Conservation (phyloP, 2,329 filamentous ascomycete species). For the Basipetospora chlamydospora region DNA sequence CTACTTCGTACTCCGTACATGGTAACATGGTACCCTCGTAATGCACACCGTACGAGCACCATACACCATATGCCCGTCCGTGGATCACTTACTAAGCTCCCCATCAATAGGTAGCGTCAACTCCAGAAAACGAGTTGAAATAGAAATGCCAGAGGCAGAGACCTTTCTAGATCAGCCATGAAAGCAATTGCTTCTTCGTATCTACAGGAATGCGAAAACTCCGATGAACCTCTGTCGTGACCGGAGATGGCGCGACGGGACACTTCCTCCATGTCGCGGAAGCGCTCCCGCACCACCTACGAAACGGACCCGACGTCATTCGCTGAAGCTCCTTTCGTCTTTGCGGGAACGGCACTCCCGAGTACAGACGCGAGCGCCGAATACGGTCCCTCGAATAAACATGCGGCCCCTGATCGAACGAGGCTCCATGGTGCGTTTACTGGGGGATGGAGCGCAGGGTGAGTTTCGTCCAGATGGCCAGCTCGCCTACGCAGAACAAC, state of each 20-base stretch:
- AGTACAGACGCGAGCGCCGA: constrained; percentile 69
- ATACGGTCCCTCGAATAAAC: constrained; percentile 93
- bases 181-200: not conserved
- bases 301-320: constrained; percentile 57
- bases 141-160: too few relatives aligned
- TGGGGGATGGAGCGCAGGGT: constrained; percentile 93
- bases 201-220: too few relatives aligned
- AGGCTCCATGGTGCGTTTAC: constrained; percentile 92
- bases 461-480: not conserved
- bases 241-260: too few relatives aligned
- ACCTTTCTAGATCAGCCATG: too few relatives aligned
- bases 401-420: constrained; percentile 87
- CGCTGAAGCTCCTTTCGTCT: constrained; percentile 61
- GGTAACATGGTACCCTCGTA: too few relatives aligned
- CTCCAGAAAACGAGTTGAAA: too few relatives aligned
- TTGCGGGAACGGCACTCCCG: constrained; percentile 73
- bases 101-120: too few relatives aligned
- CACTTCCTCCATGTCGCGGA: constrained; percentile 50
- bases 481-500: not conserved
- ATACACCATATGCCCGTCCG: too few relatives aligned
- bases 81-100: too few relatives aligned
- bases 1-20: too few relatives aligned
- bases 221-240: too few relatives aligned
- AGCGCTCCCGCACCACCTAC: constrained; percentile 64
- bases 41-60: too few relatives aligned